Conservation (phyloP, 257 asterid genomes). For the Solanum virginianum region DNA sequence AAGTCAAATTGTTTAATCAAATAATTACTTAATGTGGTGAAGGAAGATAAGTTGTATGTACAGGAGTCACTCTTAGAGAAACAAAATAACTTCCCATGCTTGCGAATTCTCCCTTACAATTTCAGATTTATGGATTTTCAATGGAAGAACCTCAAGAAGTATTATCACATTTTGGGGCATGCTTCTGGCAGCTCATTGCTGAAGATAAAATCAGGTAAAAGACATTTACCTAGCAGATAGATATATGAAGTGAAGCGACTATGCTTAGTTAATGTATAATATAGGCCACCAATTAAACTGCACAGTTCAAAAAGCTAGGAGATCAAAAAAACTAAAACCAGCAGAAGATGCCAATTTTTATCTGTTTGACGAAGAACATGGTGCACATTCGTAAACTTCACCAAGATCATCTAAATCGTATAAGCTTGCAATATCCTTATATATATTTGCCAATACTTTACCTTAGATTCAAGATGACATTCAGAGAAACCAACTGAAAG, state of each 20-base stretch:
- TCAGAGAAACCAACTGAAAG: slow-evolving; percentile 36
- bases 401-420: neutral
- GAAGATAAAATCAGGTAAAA: neutral
- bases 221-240: neutral
- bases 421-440: neutral
- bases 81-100: neutral
- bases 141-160: neutral
- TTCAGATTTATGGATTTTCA: neutral
- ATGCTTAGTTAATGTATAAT: neutral
- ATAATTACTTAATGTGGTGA: neutral
- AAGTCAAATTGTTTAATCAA: neutral
- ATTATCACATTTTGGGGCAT: neutral
- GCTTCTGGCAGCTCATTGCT: neutral
- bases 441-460: neutral
- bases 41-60: neutral
- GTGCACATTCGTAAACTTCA: neutral
- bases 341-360: neutral
- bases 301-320: neutral
- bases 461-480: slow-evolving; percentile 42
- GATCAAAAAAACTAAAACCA: neutral
- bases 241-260: neutral
- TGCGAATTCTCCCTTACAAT: neutral
- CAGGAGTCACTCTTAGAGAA: neutral
- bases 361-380: neutral
- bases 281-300: neutral